Evolutionary conservation across 192 early-diverging fungal species (phyloP).

Genomic region (Spizellomyces sp.): DNA sequence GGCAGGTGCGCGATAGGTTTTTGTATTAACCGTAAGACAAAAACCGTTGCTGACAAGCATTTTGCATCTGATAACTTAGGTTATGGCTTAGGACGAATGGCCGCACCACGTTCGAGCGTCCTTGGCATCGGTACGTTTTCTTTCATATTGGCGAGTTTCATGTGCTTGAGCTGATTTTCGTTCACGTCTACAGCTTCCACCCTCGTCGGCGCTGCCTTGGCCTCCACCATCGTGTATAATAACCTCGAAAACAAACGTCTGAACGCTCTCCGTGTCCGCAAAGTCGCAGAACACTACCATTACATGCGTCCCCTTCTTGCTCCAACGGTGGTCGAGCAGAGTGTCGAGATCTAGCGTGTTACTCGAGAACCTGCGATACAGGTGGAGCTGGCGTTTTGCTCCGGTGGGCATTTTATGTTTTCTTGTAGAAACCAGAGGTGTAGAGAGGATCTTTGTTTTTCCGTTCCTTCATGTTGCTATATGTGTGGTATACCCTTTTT

Average conservation of each 20-base stretch:
- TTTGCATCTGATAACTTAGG: not conserved
- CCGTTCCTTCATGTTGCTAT: too few species aligned
- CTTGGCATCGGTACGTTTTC: not conserved
- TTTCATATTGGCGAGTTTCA: not conserved
- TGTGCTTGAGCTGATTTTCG: not conserved
- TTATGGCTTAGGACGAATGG: not conserved
- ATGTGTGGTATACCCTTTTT: too few species aligned
- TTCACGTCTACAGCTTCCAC: not conserved
- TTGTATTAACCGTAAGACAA: too few species aligned
- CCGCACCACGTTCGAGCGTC: not conserved
- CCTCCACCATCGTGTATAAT: not conserved
- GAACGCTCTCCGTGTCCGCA: not conserved
- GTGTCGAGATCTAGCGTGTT: too few species aligned
- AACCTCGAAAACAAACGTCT: not conserved
- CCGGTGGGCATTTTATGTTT: too few species aligned
- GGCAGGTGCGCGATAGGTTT: too few species aligned
- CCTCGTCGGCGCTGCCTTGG: not conserved
- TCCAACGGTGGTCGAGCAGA: not conserved
- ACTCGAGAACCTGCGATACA: too few species aligned
- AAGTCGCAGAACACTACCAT: constrained; percentile 5
- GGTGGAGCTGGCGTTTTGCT: too few species aligned
- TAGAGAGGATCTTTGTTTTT: too few species aligned
- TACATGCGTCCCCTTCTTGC: constrained; percentile 1
- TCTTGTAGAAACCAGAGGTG: too few species aligned
- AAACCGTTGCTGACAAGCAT: too few species aligned